These are phyloP conservation scores for Lactarius akahatsu DNA, from an alignment of 768 basidiomycete species.

Conservation along the genomic window DNA sequence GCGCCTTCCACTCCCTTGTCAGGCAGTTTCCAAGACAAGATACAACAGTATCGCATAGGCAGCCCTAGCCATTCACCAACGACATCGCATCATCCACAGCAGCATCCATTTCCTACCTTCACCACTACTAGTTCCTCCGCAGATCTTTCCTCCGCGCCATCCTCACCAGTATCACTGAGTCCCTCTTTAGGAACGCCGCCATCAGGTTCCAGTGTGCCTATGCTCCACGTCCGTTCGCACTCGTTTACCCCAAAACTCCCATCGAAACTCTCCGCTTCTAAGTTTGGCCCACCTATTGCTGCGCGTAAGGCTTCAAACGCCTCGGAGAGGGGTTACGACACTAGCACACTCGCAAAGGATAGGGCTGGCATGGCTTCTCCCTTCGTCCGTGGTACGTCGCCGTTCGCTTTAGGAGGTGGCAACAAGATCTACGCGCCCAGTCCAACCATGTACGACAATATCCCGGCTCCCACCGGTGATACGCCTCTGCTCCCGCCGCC, in stretches of 20 bases:
- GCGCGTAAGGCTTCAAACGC: conserved; percentile 49
- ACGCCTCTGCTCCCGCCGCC: conserved; percentile 50
- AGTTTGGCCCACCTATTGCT: conserved; percentile 44
- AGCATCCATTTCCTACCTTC: conserved; percentile 37
- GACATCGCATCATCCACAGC: conserved; percentile 26
- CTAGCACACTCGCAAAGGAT: background rate
- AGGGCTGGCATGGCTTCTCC: background rate
- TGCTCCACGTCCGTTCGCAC: conserved; percentile 59
- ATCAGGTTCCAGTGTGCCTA: conserved; percentile 27
- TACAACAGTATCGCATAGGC: conserved; percentile 64
- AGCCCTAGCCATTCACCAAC: conserved; percentile 34
- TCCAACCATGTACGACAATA: conserved; percentile 28
- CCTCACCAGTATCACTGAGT: conserved; percentile 36
- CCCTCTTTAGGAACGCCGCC: conserved; percentile 33
- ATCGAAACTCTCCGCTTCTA: conserved; percentile 61
- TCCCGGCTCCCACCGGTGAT: conserved; percentile 29
- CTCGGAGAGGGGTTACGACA: conserved; percentile 24
- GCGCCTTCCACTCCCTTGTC: conserved; percentile 42
- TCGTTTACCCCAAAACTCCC: conserved; percentile 71
- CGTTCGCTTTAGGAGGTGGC: conserved; percentile 35
- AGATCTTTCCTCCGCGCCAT: conserved; percentile 23
- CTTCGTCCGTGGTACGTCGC: conserved; percentile 32
- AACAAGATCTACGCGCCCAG: conserved; percentile 24
- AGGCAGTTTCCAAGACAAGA: conserved; percentile 56
- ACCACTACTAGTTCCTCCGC: conserved; percentile 26